Base-by-base conservation (phyloP, 805 yeast genomes). In the Torulaspora indica region DNA sequence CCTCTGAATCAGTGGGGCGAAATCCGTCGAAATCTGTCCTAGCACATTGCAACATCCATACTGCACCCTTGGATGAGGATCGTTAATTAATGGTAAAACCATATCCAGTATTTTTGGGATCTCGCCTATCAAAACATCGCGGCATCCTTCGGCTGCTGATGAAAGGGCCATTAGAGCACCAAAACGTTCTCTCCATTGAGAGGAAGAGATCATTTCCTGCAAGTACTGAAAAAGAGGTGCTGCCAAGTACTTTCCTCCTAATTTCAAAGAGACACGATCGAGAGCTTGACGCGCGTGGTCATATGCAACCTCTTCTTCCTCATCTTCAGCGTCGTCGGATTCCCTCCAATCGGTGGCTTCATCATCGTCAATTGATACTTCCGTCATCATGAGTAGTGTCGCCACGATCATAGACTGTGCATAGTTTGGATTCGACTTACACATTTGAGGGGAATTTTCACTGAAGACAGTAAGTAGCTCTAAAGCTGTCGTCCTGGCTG, bases 141-240 rank as follows among this genome's bases (percentile, higher is more conserved):
- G 76, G 68, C 98, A 91, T 40, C 98, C 98, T 70, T 93, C 98
- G 31, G 97, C 97, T 17, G 95, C 96, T 4, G 96, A 82, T 0
- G 97, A 89, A 22, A 93, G 71, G 0, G 97, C 97, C 98, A 93
- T 93, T 44, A 93, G 70, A 1, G 97, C 95, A 18, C 96, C 98
- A 63, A 90, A 96, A 50, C 96, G 82, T 63, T 89, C 95, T 64
- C 95, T 82, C 98, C 98, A 93, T 48, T 79, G 77, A 25, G 70
- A 61, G 1, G 95, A 82, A 43, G 71, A 70, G 15, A 87, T 67
- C 96, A 93, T 86, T 45, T 77, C 79, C 14, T 96, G 96, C 46
- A 93, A 73, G 62, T 78, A 84, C 60, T 84, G 85, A 70, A 93
- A 93, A 45, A 93, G 71, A 13, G 95, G 95, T 14, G 81, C 83